A percentile compares a stretch with the other conserved stretches of the same genome.
phyloP scores from a whole-genome alignment of 805 yeast species.

The Cyberlindnera samutprakarnensis region DNA sequence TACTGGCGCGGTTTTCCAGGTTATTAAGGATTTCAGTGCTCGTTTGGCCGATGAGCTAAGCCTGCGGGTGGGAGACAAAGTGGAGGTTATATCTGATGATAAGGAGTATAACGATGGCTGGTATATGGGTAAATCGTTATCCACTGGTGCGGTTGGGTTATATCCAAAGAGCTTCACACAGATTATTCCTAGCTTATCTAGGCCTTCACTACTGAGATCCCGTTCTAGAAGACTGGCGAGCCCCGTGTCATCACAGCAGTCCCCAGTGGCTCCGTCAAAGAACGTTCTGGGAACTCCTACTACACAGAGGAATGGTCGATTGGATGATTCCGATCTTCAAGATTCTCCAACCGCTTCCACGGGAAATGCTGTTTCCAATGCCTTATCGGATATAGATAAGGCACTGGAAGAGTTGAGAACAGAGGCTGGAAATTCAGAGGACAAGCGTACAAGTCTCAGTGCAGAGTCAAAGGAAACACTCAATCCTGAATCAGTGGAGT shows the following conservation, averaged over 20 bases:
- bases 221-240: slow-evolving; percentile 47
- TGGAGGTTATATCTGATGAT: slow-evolving; percentile 89
- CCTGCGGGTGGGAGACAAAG: slow-evolving; percentile 72
- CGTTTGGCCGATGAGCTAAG: slow-evolving; percentile 86
- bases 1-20: slow-evolving; percentile 35
- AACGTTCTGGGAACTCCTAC: slow-evolving; percentile 10
- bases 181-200: slow-evolving; percentile 28
- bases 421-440: slow-evolving; percentile 17
- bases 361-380: slow-evolving; percentile 4
- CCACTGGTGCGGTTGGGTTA: slow-evolving; percentile 71
- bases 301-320: slow-evolving; percentile 6
- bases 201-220: slow-evolving; percentile 44
- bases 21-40: slow-evolving; percentile 81
- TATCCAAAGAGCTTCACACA: slow-evolving; percentile 89
- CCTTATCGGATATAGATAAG: slow-evolving; percentile 62
- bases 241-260: slow-evolving; percentile 17
- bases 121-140: slow-evolving; percentile 82
- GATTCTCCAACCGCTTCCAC: slow-evolving; percentile 1
- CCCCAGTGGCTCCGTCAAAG: slow-evolving; percentile 11
- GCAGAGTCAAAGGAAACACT: slow-evolving; percentile 24
- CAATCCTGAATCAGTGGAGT: slow-evolving; percentile 40
- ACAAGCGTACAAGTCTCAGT: slow-evolving; percentile 10
- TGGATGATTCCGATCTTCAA: slow-evolving; percentile 5
- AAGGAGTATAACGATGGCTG: slow-evolving; percentile 93
- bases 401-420: slow-evolving; percentile 57